phyloP scores from a whole-genome alignment of 805 yeast species.

The Naumovozyma dairenensis region DNA sequence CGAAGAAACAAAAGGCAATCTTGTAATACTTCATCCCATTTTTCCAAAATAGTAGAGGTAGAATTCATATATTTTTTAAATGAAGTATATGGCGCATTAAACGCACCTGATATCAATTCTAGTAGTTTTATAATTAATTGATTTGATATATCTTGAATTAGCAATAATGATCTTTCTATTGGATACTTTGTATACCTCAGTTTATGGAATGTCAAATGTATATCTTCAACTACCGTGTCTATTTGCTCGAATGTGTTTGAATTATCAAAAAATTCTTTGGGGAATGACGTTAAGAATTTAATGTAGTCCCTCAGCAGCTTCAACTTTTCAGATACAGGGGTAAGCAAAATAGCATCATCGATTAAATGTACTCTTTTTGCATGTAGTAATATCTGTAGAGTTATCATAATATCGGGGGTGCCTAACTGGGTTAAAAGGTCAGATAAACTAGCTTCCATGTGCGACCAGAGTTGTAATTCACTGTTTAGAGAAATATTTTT shows the following conservation, averaged over 20 bases:
- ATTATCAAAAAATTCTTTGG: conserved; percentile 47
- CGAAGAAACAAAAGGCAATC: neutral
- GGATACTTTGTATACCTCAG: conserved; percentile 56
- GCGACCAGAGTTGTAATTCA: conserved; percentile 71
- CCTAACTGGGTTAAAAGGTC: conserved; percentile 50
- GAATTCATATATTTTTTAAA: neutral
- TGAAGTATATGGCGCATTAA: conserved; percentile 19
- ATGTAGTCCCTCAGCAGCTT: conserved; percentile 45
- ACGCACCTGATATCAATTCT: conserved; percentile 34
- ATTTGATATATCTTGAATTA: conserved; percentile 55
- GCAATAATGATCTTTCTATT: conserved; percentile 45
- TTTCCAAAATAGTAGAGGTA: conserved; percentile 46
- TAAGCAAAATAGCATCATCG: conserved; percentile 48
- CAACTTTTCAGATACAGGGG: conserved; percentile 39
- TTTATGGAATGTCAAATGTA: conserved; percentile 57
- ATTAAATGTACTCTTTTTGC: conserved; percentile 71
- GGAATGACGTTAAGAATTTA: conserved; percentile 58
- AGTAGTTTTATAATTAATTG: conserved; percentile 43
- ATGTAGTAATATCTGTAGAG: conserved; percentile 50
- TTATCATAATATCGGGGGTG: conserved; percentile 42
- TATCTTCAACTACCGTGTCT: conserved; percentile 33
- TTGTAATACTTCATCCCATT: neutral
- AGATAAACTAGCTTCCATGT: conserved; percentile 51
- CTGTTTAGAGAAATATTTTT: conserved; percentile 47
- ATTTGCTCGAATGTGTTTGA: conserved; percentile 38